These are phyloP conservation scores for Arxiozyma slooffiae DNA, from an alignment of 1,139 yeast genomes.

Conservation along the genomic window DNA sequence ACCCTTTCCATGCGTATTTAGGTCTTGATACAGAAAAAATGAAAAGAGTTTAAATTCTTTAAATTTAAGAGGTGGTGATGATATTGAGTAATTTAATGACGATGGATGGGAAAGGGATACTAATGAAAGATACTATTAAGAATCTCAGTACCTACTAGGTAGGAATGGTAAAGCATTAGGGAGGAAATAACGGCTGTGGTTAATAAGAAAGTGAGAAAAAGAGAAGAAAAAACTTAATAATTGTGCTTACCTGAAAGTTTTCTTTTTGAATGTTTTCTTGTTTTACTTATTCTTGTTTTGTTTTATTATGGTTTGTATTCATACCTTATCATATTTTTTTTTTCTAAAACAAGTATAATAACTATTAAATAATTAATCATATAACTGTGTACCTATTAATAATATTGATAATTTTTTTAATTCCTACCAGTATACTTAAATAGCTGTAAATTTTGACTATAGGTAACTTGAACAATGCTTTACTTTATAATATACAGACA, in stretches of 20 bases:
- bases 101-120: background rate
- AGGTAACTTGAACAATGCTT: background rate
- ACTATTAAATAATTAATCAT: too few relatives aligned
- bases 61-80: background rate
- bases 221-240: too few relatives aligned
- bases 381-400: too few relatives aligned
- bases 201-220: background rate
- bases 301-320: too few relatives aligned
- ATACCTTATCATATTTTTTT: too few relatives aligned
- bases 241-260: background rate
- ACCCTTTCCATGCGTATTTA: background rate
- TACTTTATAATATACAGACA: slow-evolving; percentile 13
- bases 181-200: background rate
- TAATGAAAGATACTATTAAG: background rate
- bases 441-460: background rate
- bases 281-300: too few relatives aligned
- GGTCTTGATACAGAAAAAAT: background rate
- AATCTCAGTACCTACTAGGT: slow-evolving; percentile 1
- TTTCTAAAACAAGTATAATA: too few relatives aligned
- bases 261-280: background rate
- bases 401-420: too few relatives aligned
- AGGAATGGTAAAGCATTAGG: background rate
- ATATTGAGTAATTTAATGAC: slow-evolving; percentile 14
- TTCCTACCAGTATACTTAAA: too few relatives aligned
- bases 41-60: background rate